Evolutionary conservation across 1,284 basidiomycete genomes (phyloP), one percentile per base, ranked within the genome.

Genomic region (Leccinum pachyderme): DNA sequence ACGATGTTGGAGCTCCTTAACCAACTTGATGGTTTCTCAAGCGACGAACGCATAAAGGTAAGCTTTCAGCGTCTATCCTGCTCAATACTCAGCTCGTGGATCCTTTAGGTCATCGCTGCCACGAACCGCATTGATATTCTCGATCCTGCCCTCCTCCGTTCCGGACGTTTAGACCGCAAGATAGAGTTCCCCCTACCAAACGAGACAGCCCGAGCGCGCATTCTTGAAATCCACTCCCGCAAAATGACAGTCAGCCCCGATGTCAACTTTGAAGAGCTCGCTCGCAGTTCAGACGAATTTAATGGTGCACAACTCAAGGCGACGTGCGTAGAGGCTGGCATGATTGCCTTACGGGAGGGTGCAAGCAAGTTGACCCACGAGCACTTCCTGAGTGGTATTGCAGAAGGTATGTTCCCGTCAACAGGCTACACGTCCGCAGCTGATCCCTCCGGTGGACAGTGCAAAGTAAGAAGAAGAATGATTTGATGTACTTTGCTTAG

Each of bases 1-100:
- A 99, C 96, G n/a, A 99, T 99, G 96, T 79, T 99, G 72, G 97
- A 99, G 74, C 81, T 99, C 53, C 95, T 99, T 71, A 98, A 98
- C 74, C 96, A 99, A 75, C 77, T 99, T 57, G 96, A 99, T 67
- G 96, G 96, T 48, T 99, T 99, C 73, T 91, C 92, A 55, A 94
- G 91, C 63, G 95, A 99, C 69, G 91, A 94, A 58, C 84, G 95
- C 57, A 99, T 99, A 80, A 99, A 99, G 84, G 93, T 87, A 61
- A 59, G 63, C 1, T 54, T 45, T 25, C 15, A 28, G 28, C 5
- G 43, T 55, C 15, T 29, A 52, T 37, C 53, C 3, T 33, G 7
- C 49, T 51, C 29, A 53, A 48, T 41, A 25, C 44, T 59, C 22
- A 43, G 43, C 44, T 49, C 51, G 44, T 58, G 48, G 53, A 49